These are phyloP conservation scores for Pseudogymnoascus sp. DNA, from an alignment of 2,329 filamentous ascomycete species.

Conservation along the genomic window DNA sequence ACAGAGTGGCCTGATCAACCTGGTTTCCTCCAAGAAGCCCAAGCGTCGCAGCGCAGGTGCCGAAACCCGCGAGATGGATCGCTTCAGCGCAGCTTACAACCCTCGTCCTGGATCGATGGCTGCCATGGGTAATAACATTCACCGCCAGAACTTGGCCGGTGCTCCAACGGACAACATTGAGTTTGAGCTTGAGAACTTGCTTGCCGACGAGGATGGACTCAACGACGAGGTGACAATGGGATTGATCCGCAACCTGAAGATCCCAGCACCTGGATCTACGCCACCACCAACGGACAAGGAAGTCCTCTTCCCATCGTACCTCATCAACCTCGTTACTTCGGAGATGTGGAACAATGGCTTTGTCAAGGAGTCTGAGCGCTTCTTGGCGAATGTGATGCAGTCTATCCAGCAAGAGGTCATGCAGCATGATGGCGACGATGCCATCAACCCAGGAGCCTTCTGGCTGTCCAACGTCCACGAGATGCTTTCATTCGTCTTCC, in stretches of 20 bases:
- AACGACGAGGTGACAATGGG: constrained; percentile 97
- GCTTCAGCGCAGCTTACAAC: constrained; percentile 88
- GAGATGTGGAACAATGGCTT: constrained; percentile 99
- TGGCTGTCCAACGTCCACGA: constrained; percentile 99
- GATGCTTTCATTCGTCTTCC: constrained; percentile 98
- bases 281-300: constrained; percentile 96
- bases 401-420: constrained; percentile 99
- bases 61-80: constrained; percentile 75
- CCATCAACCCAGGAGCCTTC: constrained; percentile 94
- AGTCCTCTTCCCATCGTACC: constrained; percentile 94
- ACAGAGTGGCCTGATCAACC: constrained; percentile 79
- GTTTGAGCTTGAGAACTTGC: constrained; percentile 83
- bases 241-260: constrained; percentile 92
- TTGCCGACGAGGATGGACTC: constrained; percentile 89
- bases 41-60: constrained; percentile 88
- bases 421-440: constrained; percentile 96
- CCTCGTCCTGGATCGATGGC: constrained; percentile 96
- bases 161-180: constrained; percentile 84
- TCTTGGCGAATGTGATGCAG: constrained; percentile 99
- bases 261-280: constrained; percentile 76
- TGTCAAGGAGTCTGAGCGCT: constrained; percentile 97
- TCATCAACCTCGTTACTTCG: constrained; percentile 97
- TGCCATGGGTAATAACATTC: constrained; percentile 53
- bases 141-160: constrained; percentile 64
- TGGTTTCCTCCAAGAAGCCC: constrained; percentile 94